These are phyloP conservation scores for Glarea lozoyensis DNA, from an alignment of 495 filamentous ascomycete genomes.

Conservation along the genomic window DNA sequence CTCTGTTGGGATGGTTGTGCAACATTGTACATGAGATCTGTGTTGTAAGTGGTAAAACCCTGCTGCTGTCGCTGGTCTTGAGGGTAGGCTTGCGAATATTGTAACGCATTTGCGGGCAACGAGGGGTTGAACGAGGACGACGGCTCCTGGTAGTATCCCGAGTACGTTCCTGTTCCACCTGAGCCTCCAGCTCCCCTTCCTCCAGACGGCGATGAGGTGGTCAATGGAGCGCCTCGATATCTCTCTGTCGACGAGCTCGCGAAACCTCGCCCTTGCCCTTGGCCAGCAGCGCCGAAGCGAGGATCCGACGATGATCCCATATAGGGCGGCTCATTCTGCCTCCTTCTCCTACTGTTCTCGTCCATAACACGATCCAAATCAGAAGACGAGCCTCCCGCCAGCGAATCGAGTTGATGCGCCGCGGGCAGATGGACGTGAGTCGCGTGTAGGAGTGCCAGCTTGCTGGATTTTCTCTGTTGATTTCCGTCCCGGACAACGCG, in stretches of 20 bases:
- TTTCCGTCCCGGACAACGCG: neutral
- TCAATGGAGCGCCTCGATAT: constrained; percentile 36
- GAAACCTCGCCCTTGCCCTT: constrained; percentile 31
- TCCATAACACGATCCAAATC: constrained; percentile 54
- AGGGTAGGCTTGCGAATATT: constrained; percentile 45
- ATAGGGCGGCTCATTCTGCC: constrained; percentile 58
- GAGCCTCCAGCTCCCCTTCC: constrained; percentile 27
- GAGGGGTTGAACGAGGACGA: constrained; percentile 37
- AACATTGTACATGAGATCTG: constrained; percentile 74
- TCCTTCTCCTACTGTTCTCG: constrained; percentile 51
- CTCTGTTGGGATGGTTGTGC: constrained; percentile 56
- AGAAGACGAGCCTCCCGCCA: constrained; percentile 34
- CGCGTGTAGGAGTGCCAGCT: constrained; percentile 50
- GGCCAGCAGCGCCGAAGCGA: constrained; percentile 31
- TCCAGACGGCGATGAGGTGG: constrained; percentile 28
- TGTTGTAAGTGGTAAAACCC: constrained; percentile 38
- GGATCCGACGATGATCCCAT: constrained; percentile 27
- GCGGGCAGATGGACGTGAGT: constrained; percentile 50
- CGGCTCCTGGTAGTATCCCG: constrained; percentile 46
- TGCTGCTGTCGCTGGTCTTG: constrained; percentile 41
- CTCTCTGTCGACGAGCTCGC: constrained; percentile 35
- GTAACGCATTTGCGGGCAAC: constrained; percentile 38
- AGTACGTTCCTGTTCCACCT: constrained; percentile 40
- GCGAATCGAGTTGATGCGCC: constrained; percentile 39
- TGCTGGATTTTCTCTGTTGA: constrained; percentile 22